A percentile compares a stretch with the other conserved stretches of the same genome.
phyloP scores from a whole-genome alignment of 2,329 filamentous ascomycete genomes.

The Ascochyta lentis region DNA sequence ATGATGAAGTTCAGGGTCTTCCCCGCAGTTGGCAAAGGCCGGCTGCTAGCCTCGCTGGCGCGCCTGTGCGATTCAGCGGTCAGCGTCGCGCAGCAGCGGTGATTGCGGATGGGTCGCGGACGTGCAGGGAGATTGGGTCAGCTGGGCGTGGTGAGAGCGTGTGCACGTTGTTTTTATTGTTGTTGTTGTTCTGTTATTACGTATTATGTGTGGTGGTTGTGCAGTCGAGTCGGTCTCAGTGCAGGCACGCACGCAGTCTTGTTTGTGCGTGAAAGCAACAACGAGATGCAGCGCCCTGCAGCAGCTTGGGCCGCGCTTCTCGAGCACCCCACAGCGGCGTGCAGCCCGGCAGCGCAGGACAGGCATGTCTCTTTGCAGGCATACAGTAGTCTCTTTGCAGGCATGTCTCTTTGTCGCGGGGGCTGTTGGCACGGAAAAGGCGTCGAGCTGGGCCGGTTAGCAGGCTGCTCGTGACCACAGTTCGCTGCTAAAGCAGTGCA shows the following conservation, averaged over 20 bases:
- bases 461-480: slow-evolving; percentile 5
- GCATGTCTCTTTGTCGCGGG: slow-evolving; percentile 11
- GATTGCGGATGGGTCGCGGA: slow-evolving; percentile 15
- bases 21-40: slow-evolving; percentile 29
- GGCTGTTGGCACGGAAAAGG: slow-evolving; percentile 2
- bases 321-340: slow-evolving; percentile 28
- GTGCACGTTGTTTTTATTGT: background rate
- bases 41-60: slow-evolving; percentile 26
- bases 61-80: slow-evolving; percentile 18
- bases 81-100: slow-evolving; percentile 19
- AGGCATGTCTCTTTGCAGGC: background rate
- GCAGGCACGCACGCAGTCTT: background rate
- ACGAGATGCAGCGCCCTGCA: slow-evolving; percentile 9
- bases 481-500: slow-evolving; percentile 2
- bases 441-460: slow-evolving; percentile 10
- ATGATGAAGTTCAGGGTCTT: slow-evolving; percentile 33
- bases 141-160: background rate
- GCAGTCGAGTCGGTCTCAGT: too few relatives aligned
- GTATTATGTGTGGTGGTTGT: background rate
- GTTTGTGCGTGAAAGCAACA: background rate
- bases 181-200: too few relatives aligned
- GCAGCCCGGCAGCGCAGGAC: slow-evolving; percentile 18
- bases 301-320: slow-evolving; percentile 18
- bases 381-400: too few relatives aligned
- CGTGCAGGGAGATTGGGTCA: slow-evolving; percentile 8